Evolutionary conservation across 805 yeast species (phyloP), one percentile per base, ranked within the genome.

Genomic region (Metschnikowia kofuensis): DNA sequence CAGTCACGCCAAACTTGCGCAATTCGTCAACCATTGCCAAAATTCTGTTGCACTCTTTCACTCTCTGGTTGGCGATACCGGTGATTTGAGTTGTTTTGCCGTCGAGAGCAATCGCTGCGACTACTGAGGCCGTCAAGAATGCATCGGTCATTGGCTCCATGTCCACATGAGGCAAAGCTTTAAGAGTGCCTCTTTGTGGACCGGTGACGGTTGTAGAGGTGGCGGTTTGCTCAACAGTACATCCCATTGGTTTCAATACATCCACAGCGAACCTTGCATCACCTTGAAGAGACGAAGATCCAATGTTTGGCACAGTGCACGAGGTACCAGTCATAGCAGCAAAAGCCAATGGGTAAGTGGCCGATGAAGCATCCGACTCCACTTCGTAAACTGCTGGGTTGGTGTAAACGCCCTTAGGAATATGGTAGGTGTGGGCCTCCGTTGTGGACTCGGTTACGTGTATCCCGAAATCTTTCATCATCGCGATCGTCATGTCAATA

Each of bases 71-170:
- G 35, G 98, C 98, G 70, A 94, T 94, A 54, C 99, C 99, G 34
- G 87, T 83, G 60, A 94, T 94, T 44, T 56, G 58, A 1, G 60
- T 56, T 6, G 86, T 78, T 12, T 97, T 92, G 9, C 83, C 71
- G 38, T 68, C 74, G 21, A 53, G 54, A 4, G 97, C 96, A 38
- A 87, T 79, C n/a, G 99, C 97, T 32, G 98, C 99, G 15, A 90
- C 95, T 11, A 94, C 97, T 46, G 95, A 82, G 0, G 99, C 99
- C 13, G 99, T 94, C 61, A 94, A 75, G 66, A 94, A 94, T 0
- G 99, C 99, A 69, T 94, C 99, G 0, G 99, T 94, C 99, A 94
- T 94, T 47, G 99, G 98, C 70, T 94, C 99, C 99, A 94, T 94
- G 65, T 94, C 97, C 48, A 94, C 85, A 53, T 75, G 79, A 11